Evolutionary conservation across 768 basidiomycete genomes (phyloP).

Genomic region (Suillus paluster): DNA sequence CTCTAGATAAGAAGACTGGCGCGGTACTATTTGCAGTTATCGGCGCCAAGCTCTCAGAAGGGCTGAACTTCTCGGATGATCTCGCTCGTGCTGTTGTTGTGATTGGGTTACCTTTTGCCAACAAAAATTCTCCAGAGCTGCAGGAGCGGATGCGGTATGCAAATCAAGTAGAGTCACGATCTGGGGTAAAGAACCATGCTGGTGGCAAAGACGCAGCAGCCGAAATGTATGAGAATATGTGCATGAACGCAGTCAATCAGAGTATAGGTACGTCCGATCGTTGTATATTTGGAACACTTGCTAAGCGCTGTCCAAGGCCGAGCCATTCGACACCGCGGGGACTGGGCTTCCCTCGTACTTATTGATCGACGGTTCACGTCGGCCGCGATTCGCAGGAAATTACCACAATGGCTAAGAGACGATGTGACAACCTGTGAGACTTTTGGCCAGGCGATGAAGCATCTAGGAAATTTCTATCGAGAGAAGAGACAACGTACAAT

Average conservation of each 20-base stretch:
- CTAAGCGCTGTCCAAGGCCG: constrained; percentile 57
- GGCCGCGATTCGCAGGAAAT: constrained; percentile 68
- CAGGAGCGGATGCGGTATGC: constrained; percentile 92
- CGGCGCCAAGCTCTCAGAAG: constrained; percentile 97
- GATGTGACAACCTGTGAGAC: constrained; percentile 58
- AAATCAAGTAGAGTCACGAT: constrained; percentile 56
- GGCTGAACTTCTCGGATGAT: constrained; percentile 76
- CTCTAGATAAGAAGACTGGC: constrained; percentile 48
- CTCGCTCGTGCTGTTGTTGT: constrained; percentile 87
- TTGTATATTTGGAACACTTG: constrained; percentile 6
- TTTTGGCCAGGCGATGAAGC: constrained; percentile 75
- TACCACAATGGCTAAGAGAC: constrained; percentile 90
- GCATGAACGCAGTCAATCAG: constrained; percentile 96
- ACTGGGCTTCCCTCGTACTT: constrained; percentile 91
- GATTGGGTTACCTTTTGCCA: constrained; percentile 92
- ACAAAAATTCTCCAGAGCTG: constrained; percentile 88
- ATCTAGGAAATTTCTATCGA: constrained; percentile 71
- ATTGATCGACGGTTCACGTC: constrained; percentile 84
- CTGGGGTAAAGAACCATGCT: constrained; percentile 34
- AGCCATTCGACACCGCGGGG: constrained; percentile 87
- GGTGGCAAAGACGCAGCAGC: constrained; percentile 69
- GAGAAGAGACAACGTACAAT: constrained; percentile 50
- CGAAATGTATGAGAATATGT: constrained; percentile 90
- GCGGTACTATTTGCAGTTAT: constrained; percentile 93
- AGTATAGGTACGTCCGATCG: constrained; percentile 65